These are phyloP conservation scores for Ophiostoma angusticollis DNA, from an alignment of 2,329 filamentous ascomycete genomes.

Conservation along the genomic window DNA sequence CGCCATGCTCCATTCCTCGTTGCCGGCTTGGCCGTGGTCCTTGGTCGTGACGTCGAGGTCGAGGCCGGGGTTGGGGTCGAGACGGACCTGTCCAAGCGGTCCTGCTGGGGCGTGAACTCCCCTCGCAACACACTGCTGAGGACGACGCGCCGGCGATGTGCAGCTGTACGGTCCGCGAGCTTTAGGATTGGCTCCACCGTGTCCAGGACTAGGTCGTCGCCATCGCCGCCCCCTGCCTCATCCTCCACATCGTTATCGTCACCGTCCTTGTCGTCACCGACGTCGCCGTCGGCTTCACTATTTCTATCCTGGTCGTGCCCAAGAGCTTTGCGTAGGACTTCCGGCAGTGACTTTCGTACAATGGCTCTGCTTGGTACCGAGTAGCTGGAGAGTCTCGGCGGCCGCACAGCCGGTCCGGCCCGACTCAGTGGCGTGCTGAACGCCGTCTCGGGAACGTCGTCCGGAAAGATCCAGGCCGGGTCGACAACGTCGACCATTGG, in stretches of 20 bases:
- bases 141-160: too few species aligned
- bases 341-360: conserved; percentile 3
- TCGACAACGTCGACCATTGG: conserved; percentile 15
- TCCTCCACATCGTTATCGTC: background rate
- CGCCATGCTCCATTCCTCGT: too few species aligned
- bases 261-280: conserved; percentile 20
- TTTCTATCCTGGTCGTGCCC: background rate
- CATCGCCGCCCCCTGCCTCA: background rate
- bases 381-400: background rate
- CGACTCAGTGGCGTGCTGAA: conserved; percentile 6
- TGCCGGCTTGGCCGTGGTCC: too few species aligned
- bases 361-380: background rate
- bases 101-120: too few species aligned
- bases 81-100: too few species aligned
- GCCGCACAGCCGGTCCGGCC: background rate
- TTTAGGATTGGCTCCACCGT: background rate
- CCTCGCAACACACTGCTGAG: too few species aligned
- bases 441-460: conserved; percentile 19
- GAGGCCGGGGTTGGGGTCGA: too few species aligned
- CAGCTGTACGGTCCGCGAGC: too few species aligned
- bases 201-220: conserved; percentile 1
- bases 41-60: too few species aligned
- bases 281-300: conserved; percentile 12
- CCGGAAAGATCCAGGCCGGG: conserved; percentile 27
- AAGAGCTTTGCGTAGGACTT: background rate